Base-by-base conservation (phyloP, 257 asterid genomes). In the Linaria vulgaris region DNA sequence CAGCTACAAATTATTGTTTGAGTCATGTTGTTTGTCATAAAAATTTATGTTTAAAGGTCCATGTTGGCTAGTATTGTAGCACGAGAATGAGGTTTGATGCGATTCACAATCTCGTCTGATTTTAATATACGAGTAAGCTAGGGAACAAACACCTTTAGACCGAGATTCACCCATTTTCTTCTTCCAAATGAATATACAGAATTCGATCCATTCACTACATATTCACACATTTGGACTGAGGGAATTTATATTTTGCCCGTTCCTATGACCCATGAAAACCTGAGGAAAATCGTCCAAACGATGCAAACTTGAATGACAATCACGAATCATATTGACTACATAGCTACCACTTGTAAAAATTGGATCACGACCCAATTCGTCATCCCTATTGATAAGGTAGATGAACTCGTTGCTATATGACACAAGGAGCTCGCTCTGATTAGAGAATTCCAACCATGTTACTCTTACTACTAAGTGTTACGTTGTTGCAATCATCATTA, bases 151-250 rank as follows among this genome's bases (percentile, higher is more conserved):
- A n/a, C n/a, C n/a, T n/a, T n/a, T n/a, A n/a, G n/a, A n/a, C n/a
- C n/a, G n/a, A n/a, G n/a, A n/a, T n/a, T n/a, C n/a, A n/a, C 74
- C 62, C 97, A 94, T 11, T 73, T 78, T 89, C 75, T 88, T 91
- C 61, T 79, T 91, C 98, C 98, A 91, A 64, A 91, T 83, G 76
- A 86, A 91, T 65, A 92, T 87, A 96, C 99, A 87, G 96, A 89
- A 51, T 89, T 94, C 17, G 99, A 92, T 56, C 97, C 96, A 62
- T 94, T 89, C 74, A 80, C 82, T 48, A 92, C 90, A 78, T 89
- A 92, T 57, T 92, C 99, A 48, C 87, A 74, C 62, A n/a, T 69
- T 92, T n/a, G 99, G 96, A 62, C n/a, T n/a, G n/a, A n/a, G n/a
- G n/a, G n/a, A n/a, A n/a, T n/a, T n/a, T n/a, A n/a, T n/a, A n/a